Evolutionary conservation across 148 eudicot species (phyloP).

Genomic region (Selenicereus undatus): DNA sequence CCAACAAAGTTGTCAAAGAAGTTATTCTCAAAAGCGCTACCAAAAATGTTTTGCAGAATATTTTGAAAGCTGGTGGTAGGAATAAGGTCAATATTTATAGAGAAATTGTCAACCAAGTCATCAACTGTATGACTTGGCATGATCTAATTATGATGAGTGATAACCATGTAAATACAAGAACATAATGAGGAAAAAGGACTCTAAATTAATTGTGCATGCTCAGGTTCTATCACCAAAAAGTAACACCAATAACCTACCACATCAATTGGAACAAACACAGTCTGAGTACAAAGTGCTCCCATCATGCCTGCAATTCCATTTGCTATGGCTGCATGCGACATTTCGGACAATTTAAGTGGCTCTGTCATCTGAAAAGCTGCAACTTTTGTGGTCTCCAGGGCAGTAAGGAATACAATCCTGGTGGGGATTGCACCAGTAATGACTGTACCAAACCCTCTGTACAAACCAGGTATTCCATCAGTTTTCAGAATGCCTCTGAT

Average conservation of each 20-base stretch:
- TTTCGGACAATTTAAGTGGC: conserved; percentile 79
- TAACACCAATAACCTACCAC: conserved; percentile 54
- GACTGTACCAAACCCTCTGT: conserved; percentile 97
- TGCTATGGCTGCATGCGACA: conserved; percentile 89
- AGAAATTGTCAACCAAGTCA: neutral
- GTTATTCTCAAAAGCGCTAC: neutral
- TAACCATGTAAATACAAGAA: neutral
- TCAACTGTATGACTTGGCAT: neutral
- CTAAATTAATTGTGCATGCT: neutral
- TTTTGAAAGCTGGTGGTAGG: neutral
- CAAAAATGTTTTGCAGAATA: neutral
- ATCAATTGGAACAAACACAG: conserved; percentile 91
- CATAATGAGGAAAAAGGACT: neutral
- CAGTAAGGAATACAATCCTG: conserved; percentile 84
- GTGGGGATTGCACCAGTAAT: conserved; percentile 90
- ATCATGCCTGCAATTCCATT: conserved; percentile 95
- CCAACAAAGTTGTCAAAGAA: neutral
- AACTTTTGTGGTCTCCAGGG: conserved; percentile 89
- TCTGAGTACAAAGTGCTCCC: conserved; percentile 78
- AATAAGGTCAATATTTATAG: neutral
- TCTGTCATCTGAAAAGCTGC: conserved; percentile 73
- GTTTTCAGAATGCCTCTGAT: conserved; percentile 63
- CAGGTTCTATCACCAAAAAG: neutral
- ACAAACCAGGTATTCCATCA: conserved; percentile 90
- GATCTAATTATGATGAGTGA: neutral